Conservation (phyloP, 2,329 filamentous ascomycete genomes). For the Stachybotrys elegans region DNA sequence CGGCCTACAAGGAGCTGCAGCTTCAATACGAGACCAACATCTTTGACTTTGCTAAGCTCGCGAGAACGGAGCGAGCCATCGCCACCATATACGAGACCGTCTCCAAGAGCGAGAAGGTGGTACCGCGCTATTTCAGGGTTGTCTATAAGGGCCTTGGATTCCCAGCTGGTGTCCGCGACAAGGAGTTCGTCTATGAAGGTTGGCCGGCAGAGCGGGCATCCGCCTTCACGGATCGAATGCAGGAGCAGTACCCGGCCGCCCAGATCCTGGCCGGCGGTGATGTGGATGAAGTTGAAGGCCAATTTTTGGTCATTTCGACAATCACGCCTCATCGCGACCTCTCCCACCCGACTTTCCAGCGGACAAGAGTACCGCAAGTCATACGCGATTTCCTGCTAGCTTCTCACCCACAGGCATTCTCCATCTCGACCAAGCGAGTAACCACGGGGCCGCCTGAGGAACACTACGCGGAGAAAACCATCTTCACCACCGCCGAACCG, state of each 20-base stretch:
- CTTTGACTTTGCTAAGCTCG: conserved; percentile 89
- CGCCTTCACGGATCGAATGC: conserved; percentile 86
- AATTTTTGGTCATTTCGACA: conserved; percentile 78
- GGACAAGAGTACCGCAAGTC: conserved; percentile 74
- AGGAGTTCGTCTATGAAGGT: conserved; percentile 89
- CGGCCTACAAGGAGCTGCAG: conserved; percentile 85
- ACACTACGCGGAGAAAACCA: conserved; percentile 75
- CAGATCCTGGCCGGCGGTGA: conserved; percentile 68
- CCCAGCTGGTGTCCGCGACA: conserved; percentile 73
- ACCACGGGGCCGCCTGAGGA: conserved; percentile 64
- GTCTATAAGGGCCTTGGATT: conserved; percentile 87
- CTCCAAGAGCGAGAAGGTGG: conserved; percentile 70
- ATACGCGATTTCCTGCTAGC: conserved; percentile 84
- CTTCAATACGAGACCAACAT: conserved; percentile 84
- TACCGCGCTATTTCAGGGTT: conserved; percentile 87
- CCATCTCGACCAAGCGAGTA: conserved; percentile 66
- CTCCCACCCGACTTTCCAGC: conserved; percentile 77
- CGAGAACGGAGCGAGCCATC: conserved; percentile 82
- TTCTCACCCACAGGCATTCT: conserved; percentile 72
- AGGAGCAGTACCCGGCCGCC: conserved; percentile 81
- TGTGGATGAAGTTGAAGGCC: conserved; percentile 79
- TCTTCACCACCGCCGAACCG: conserved; percentile 77
- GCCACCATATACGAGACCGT: conserved; percentile 88
- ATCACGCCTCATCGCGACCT: conserved; percentile 81
- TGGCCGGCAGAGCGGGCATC: conserved; percentile 69